phyloP scores from a whole-genome alignment of 805 yeast species.

The Kregervanrija delftensis region DNA sequence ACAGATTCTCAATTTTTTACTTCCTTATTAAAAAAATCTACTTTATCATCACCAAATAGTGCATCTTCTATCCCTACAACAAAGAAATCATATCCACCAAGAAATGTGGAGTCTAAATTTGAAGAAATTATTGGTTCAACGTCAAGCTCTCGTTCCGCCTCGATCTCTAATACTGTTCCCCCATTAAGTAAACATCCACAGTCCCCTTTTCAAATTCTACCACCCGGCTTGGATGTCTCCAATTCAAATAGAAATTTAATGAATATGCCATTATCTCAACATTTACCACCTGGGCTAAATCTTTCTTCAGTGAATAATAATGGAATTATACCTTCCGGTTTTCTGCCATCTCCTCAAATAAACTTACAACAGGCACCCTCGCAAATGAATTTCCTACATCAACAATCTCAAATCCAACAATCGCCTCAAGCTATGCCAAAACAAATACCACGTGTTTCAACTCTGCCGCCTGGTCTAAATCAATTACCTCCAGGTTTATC shows the following conservation, averaged over 20 bases:
- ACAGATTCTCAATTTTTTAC: conserved; percentile 19
- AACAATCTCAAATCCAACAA: neutral
- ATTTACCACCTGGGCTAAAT: conserved; percentile 4
- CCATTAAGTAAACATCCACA: no score
- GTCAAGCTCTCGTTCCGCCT: neutral
- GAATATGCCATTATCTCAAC: neutral
- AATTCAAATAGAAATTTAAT: no score
- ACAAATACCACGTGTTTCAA: neutral
- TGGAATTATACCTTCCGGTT: neutral
- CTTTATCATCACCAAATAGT: no score
- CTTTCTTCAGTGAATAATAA: neutral
- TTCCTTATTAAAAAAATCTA: conserved; percentile 9
- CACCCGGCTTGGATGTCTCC: no score
- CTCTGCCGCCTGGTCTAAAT: conserved; percentile 3
- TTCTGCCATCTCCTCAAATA: neutral
- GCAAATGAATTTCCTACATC: neutral
- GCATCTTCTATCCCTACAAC: neutral
- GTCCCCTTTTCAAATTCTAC: no score
- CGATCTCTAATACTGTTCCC: no score
- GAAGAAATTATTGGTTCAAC: neutral
- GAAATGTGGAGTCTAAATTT: conserved; percentile 8
- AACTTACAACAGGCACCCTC: neutral
- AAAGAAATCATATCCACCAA: neutral
- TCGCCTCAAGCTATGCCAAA: conserved; percentile 4
- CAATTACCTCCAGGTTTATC: conserved; percentile 7